These are phyloP conservation scores for Steccherinum ochraceum DNA, from an alignment of 768 basidiomycete species.

Conservation along the genomic window DNA sequence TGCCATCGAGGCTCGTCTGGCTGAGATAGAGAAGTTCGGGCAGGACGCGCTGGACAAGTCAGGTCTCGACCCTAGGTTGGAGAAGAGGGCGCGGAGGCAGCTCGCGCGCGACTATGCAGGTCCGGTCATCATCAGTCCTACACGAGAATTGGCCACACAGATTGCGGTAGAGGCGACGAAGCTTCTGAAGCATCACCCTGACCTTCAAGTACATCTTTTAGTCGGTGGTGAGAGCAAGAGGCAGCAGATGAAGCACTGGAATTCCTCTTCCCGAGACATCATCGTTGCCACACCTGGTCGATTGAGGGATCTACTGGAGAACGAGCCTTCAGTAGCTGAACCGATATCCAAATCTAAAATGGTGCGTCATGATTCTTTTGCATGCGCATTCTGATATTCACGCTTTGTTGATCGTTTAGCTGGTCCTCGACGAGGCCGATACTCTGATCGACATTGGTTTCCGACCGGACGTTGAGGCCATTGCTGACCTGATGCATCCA, in stretches of 20 bases:
- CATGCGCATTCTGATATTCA: no score
- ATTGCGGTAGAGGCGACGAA: conserved; percentile 79
- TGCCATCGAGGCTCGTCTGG: conserved; percentile 71
- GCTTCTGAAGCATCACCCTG: conserved; percentile 52
- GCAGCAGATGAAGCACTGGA: conserved; percentile 64
- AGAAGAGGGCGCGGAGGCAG: conserved; percentile 23
- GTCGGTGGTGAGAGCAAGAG: conserved; percentile 70
- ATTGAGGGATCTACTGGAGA: conserved; percentile 63
- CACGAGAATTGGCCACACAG: conserved; percentile 84
- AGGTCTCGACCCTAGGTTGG: conserved; percentile 31
- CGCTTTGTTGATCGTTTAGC: conserved; percentile 30
- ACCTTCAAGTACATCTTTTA: conserved; percentile 66
- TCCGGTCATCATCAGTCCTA: conserved; percentile 80
- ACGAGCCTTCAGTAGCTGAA: conserved; percentile 46
- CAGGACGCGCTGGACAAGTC: conserved; percentile 36
- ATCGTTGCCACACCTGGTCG: conserved; percentile 91
- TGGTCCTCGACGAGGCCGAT: conserved; percentile 92
- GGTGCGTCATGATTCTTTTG: conserved; percentile 46
- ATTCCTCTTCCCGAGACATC: conserved; percentile 60
- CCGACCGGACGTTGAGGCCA: conserved; percentile 75
- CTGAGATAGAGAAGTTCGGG: conserved; percentile 42
- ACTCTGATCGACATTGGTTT: conserved; percentile 91
- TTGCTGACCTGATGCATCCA: conserved; percentile 55
- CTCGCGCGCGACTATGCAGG: conserved; percentile 53
- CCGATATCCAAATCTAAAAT: conserved; percentile 50